Conservation (phyloP, 345 rosid species). For the Murraya paniculata region DNA sequence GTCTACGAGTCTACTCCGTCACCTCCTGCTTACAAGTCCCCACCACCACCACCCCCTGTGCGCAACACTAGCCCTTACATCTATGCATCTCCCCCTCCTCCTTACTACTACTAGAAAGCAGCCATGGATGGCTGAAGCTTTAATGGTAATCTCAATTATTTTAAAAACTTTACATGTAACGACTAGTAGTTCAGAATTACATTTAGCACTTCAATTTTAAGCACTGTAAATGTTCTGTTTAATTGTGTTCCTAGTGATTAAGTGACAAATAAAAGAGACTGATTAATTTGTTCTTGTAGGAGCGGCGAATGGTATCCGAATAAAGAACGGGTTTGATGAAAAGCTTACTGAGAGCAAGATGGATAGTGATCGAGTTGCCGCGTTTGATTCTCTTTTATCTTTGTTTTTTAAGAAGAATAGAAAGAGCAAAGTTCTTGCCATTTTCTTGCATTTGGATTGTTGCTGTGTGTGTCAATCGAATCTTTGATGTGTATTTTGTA, state of each 20-base stretch:
- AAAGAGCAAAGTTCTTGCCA: no score
- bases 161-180: no score
- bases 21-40: no score
- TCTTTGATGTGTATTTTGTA: not conserved
- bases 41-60: no score
- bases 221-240: not conserved
- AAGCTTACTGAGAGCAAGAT: no score
- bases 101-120: constrained; percentile 49
- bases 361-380: no score
- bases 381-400: not conserved
- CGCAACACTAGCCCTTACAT: constrained; percentile 7
- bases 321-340: constrained; percentile 1
- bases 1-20: no score
- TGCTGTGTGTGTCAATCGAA: not conserved
- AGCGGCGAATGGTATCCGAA: not conserved
- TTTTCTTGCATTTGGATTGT: no score
- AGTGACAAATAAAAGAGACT: not conserved
- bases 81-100: constrained; percentile 49
- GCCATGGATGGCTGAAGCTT: no score
- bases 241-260: not conserved
- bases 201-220: not conserved
- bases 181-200: no score
- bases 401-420: no score
- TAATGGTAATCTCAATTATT: not conserved
- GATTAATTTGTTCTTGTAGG: constrained; percentile 7